Evolutionary conservation across 2,329 filamentous ascomycete species (phyloP).

Genomic region (Akanthomyces muscarius): DNA sequence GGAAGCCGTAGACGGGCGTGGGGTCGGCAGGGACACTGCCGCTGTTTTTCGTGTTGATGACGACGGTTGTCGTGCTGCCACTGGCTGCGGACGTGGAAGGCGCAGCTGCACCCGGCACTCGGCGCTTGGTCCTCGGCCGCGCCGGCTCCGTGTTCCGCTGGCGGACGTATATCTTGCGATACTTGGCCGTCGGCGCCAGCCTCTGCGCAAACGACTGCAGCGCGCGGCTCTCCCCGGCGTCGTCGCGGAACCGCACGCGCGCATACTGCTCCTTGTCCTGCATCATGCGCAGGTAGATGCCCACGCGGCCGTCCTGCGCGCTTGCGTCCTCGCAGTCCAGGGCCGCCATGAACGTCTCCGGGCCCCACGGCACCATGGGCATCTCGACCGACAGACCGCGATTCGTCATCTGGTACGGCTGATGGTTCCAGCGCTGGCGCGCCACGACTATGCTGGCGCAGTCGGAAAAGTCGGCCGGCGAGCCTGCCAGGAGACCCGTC

Average conservation of each 20-base stretch:
- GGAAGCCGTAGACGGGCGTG: constrained; percentile 7
- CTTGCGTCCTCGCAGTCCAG: constrained; percentile 9
- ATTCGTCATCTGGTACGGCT: constrained; percentile 15
- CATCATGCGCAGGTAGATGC: constrained; percentile 14
- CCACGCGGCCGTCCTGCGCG: constrained; percentile 1
- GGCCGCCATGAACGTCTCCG: constrained; percentile 16
- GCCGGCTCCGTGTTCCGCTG: constrained; percentile 3
- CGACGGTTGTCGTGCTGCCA: neutral
- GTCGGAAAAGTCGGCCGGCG: constrained; percentile 5
- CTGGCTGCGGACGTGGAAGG: neutral
- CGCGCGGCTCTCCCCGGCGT: neutral
- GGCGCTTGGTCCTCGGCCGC: neutral
- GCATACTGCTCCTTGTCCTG: neutral
- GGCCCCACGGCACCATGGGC: constrained; percentile 15
- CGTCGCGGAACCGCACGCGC: constrained; percentile 6
- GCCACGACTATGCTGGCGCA: constrained; percentile 3
- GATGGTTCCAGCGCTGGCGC: constrained; percentile 1
- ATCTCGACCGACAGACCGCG: constrained; percentile 16
- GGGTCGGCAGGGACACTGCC: neutral
- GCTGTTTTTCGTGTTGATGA: neutral
- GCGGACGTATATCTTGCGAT: constrained; percentile 13
- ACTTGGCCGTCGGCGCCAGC: neutral
- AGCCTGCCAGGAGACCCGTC: neutral
- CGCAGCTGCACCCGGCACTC: neutral
- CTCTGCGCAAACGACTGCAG: neutral